Percentiles rank a stretch among this genome's conserved stretches.
Evolutionary conservation across 2,329 filamentous ascomycete species (phyloP).

Genomic region (Dactylellina haptotyla): DNA sequence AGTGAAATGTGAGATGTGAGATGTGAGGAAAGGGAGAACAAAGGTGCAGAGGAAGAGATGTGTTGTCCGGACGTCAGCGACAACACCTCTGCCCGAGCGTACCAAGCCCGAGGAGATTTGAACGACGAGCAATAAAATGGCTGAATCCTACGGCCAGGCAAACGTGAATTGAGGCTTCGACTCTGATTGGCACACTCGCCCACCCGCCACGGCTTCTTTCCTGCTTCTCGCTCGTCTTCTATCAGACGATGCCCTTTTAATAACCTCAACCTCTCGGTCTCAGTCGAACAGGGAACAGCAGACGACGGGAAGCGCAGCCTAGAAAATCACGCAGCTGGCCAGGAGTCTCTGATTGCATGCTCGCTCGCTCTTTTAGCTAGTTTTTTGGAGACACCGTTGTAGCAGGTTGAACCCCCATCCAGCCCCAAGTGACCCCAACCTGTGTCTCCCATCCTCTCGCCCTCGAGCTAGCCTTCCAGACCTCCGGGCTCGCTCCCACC

Average conservation of each 20-base stretch:
- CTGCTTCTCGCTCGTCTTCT: constrained; percentile 6
- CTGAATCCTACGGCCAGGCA: constrained; percentile 45
- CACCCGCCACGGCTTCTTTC: neutral
- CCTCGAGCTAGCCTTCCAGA: too few relatives aligned
- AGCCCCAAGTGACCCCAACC: too few relatives aligned
- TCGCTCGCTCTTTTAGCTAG: constrained; percentile 18
- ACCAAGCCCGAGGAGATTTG: too few relatives aligned
- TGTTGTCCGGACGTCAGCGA: neutral
- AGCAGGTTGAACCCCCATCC: constrained; percentile 17
- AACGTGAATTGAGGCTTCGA: constrained; percentile 44
- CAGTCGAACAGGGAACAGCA: constrained; percentile 27
- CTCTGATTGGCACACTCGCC: constrained; percentile 31
- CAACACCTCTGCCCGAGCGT: neutral
- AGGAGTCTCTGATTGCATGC: too few relatives aligned
- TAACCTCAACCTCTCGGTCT: neutral
- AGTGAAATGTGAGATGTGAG: too few relatives aligned
- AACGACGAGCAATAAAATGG: too few relatives aligned
- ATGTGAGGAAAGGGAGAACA: too few relatives aligned
- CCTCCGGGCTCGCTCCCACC: constrained; percentile 23
- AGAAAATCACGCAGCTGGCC: constrained; percentile 33
- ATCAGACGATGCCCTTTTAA: too few relatives aligned
- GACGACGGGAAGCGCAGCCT: constrained; percentile 18
- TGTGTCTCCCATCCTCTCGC: too few relatives aligned
- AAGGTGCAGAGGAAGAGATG: neutral
- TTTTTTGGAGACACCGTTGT: constrained; percentile 2